These are phyloP conservation scores for Samsoniella hepiali DNA, from an alignment of 2,329 filamentous ascomycete species.

Conservation along the genomic window DNA sequence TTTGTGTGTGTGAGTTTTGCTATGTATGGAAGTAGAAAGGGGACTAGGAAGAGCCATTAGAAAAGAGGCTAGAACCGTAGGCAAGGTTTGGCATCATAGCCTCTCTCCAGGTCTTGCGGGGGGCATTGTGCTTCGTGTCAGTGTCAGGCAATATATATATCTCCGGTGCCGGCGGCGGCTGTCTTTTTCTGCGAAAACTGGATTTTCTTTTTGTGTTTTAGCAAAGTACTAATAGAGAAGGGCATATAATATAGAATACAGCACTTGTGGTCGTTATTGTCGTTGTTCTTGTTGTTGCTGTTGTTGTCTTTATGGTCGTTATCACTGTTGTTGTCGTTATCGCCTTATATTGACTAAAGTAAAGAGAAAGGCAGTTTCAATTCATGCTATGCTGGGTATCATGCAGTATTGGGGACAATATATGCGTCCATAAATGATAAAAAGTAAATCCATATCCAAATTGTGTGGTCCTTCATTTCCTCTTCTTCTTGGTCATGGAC, in stretches of 20 bases:
- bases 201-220: too few species aligned
- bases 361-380: background rate
- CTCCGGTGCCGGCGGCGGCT: background rate
- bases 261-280: too few species aligned
- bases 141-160: background rate
- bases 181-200: constrained; percentile 1
- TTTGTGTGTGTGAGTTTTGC: background rate
- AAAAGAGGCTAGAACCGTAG: constrained; percentile 86
- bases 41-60: constrained; percentile 62
- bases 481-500: constrained; percentile 46
- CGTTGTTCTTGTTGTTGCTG: too few species aligned
- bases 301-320: too few species aligned
- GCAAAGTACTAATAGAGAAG: too few species aligned
- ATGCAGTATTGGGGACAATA: constrained; percentile 6
- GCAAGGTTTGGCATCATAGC: constrained; percentile 67
- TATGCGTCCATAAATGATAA: background rate
- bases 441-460: background rate
- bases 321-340: too few species aligned
- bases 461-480: constrained; percentile 19
- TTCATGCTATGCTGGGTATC: constrained; percentile 16
- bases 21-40: background rate
- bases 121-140: background rate
- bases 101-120: constrained; percentile 13
- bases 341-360: background rate
- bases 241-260: too few species aligned